These are phyloP conservation scores for Phytophthora niederhauseri DNA, from an alignment of 352 stramenopile species.

Conservation along the genomic window DNA sequence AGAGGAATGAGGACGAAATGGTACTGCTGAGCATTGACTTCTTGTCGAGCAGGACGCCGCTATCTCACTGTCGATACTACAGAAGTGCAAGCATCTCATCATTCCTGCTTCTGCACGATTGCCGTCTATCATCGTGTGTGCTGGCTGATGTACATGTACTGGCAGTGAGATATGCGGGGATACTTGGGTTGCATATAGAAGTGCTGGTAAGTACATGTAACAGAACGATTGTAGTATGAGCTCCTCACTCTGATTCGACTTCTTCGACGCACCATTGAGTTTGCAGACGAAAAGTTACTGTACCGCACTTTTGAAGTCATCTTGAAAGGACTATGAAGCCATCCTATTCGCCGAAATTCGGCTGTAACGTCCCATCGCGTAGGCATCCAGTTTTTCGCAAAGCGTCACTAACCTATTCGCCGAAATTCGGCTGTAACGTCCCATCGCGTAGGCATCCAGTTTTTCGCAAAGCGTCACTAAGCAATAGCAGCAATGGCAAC, in stretches of 20 bases:
- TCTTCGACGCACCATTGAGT: no score
- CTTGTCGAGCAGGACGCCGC: neutral
- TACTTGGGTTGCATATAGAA: neutral
- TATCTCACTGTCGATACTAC: neutral
- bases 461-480: constrained; percentile 12
- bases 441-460: constrained; percentile 20
- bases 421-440: neutral
- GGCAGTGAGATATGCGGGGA: no score
- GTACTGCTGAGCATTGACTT: neutral
- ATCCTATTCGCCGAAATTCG: neutral
- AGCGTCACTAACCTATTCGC: constrained; percentile 10
- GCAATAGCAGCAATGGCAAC: neutral
- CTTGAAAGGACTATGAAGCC: neutral
- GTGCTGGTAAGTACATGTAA: no score
- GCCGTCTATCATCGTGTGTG: no score
- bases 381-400: constrained; percentile 16
- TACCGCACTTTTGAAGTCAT: neutral
- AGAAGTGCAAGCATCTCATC: neutral
- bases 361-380: constrained; percentile 8
- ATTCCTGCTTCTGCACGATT: neutral
- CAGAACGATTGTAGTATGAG: no score
- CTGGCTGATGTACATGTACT: no score
- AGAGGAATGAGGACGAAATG: neutral
- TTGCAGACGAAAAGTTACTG: neutral
- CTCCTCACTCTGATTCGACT: no score